Conservation (phyloP, 2,329 filamentous ascomycete species). For the Dothistroma septosporum region DNA sequence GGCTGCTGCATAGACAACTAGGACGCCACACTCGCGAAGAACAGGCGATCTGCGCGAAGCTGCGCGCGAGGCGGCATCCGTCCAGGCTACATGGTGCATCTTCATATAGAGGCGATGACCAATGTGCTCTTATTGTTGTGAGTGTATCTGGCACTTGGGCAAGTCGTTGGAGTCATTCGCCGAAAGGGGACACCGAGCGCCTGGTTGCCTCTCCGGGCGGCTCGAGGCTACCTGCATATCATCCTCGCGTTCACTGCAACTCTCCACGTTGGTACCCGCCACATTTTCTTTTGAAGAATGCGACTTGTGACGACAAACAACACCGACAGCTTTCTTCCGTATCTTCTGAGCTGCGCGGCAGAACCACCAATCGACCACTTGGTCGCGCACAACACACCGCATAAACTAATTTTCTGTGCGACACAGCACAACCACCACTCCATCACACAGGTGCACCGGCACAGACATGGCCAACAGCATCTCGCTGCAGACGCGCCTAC, state of each 20-base stretch:
- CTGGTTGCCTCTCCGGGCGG: background rate
- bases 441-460: too few species aligned
- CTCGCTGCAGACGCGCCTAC: constrained; percentile 15
- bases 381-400: background rate
- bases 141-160: too few species aligned
- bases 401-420: background rate
- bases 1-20: too few species aligned
- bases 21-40: too few species aligned
- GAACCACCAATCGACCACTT: background rate
- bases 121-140: too few species aligned
- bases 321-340: background rate
- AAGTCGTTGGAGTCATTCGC: background rate
- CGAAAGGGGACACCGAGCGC: background rate
- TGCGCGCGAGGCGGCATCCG: too few species aligned
- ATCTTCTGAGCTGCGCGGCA: background rate
- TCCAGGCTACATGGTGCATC: too few species aligned
- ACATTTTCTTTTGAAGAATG: background rate
- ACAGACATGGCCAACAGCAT: background rate
- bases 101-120: too few species aligned
- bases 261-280: background rate
- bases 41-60: too few species aligned
- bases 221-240: background rate
- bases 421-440: background rate
- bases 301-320: background rate
- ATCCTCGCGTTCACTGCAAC: background rate